Base-by-base conservation (phyloP, 2,329 filamentous ascomycete genomes). In the Aspergillus oerlinghausenensis region DNA sequence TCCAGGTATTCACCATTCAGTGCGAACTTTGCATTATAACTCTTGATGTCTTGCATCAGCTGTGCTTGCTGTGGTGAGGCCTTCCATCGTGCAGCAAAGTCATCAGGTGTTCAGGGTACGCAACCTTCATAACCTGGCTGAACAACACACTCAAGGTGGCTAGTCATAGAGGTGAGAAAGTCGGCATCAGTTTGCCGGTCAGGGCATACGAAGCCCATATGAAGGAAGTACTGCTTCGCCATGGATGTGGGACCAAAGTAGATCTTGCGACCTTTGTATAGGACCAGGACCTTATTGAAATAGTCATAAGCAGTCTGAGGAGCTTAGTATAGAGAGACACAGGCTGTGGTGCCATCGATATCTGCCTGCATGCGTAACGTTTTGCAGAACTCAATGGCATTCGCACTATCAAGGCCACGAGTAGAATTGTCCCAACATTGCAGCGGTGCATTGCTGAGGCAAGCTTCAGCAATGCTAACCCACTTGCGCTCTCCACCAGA, bases 221-320 rank as follows among this genome's bases (percentile, higher is more conserved):
- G 73, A 65, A 86, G 82, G 59, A 91, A 90, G 71, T 83, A 91
- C 0, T 64, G 67, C 61, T 81, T 85, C 0, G 88, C 88, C 3
- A 77, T 70, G 3, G 64, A 65, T 0, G 84, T 81, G 0, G 80
- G 80, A 0, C 89, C 89, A 61, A 87, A 90, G 74, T 84, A 92
- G 63, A 91, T 90, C 65, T 90, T 81, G 0, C 84, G 80, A 1
- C 88, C 88, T 61, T 89, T 85, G 65, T 90, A 89, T 0, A 90
- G 75, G 0, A 91, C 83, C 0, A 82, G 77, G 0, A 82, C 82
- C 66, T 89, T 89, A 70, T 90, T 87, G 61, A 90, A 90, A 11
- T 82, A 70, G 32, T 63, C 58, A 19, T 63, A 63, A 4, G 57
- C 57, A 84, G 75, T 62, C 55, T 75, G 68, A 25, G 70, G 66